phyloP scores from a whole-genome alignment of 2,329 filamentous ascomycete genomes.

The Epichloe brachyelytri region DNA sequence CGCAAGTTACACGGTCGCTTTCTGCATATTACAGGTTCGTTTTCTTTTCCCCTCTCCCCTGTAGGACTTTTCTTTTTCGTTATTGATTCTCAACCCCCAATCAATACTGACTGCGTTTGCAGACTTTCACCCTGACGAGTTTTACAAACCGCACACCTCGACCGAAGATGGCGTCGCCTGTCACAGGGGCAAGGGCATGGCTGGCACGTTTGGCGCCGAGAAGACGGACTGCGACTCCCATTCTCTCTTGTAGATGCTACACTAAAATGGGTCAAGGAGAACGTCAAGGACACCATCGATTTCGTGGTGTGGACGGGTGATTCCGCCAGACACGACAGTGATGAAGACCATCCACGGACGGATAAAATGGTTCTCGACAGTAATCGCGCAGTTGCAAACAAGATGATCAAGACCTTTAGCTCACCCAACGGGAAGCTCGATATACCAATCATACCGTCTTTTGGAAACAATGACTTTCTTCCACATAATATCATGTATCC shows the following conservation, averaged over 20 bases:
- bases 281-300: constrained; percentile 67
- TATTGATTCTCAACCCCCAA: background rate
- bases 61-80: background rate
- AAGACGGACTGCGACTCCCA: constrained; percentile 84
- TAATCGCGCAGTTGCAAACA: constrained; percentile 63
- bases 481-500: constrained; percentile 86
- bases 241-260: constrained; percentile 72
- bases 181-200: constrained; percentile 63
- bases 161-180: constrained; percentile 58
- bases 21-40: constrained; percentile 74
- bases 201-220: constrained; percentile 74
- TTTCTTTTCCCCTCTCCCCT: background rate
- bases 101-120: constrained; percentile 4
- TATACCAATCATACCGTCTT: constrained; percentile 76
- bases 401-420: constrained; percentile 63
- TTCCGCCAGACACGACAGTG: constrained; percentile 78
- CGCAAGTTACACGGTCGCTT: constrained; percentile 58
- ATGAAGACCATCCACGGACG: constrained; percentile 65
- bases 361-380: constrained; percentile 62
- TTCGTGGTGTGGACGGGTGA: constrained; percentile 93
- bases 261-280: constrained; percentile 72
- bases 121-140: constrained; percentile 89
- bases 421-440: constrained; percentile 43
- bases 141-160: constrained; percentile 69
- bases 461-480: constrained; percentile 95